Evolutionary conservation across 106 monocot species (phyloP).

Genomic region (Agapanthus africanus): DNA sequence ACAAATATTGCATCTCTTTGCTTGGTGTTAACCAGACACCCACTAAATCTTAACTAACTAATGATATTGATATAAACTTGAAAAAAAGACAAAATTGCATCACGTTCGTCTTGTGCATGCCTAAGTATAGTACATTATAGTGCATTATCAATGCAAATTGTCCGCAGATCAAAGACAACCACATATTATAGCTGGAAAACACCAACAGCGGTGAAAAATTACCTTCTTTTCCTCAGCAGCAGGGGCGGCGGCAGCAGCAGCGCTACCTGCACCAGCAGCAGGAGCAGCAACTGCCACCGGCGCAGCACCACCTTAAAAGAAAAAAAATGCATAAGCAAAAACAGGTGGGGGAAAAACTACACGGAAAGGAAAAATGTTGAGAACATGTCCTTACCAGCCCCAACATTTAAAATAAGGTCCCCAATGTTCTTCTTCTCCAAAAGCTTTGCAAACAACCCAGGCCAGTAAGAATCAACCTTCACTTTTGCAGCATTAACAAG

Average conservation of each 20-base stretch:
- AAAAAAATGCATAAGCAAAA: neutral
- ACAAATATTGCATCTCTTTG: no score
- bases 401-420: conserved; percentile 14
- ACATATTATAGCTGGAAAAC: no score
- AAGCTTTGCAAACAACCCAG: conserved; percentile 14
- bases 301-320: conserved; percentile 12
- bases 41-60: no score
- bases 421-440: conserved; percentile 17
- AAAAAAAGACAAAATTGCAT: no score
- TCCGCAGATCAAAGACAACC: no score
- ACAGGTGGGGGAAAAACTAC: neutral
- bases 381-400: conserved; percentile 9
- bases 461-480: conserved; percentile 10
- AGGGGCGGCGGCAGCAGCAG: conserved; percentile 3
- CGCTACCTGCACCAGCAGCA: neutral
- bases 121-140: no score
- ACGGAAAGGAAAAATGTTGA: neutral
- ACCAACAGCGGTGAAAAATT: no score
- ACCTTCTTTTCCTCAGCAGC: conserved; percentile 20
- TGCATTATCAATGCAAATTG: no score
- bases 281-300: conserved; percentile 7
- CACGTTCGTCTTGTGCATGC: no score
- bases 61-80: no score
- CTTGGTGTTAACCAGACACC: no score
- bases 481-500: conserved; percentile 6